phyloP scores from a whole-genome alignment of 2,329 filamentous ascomycete species.

The Colletotrichum musicola region DNA sequence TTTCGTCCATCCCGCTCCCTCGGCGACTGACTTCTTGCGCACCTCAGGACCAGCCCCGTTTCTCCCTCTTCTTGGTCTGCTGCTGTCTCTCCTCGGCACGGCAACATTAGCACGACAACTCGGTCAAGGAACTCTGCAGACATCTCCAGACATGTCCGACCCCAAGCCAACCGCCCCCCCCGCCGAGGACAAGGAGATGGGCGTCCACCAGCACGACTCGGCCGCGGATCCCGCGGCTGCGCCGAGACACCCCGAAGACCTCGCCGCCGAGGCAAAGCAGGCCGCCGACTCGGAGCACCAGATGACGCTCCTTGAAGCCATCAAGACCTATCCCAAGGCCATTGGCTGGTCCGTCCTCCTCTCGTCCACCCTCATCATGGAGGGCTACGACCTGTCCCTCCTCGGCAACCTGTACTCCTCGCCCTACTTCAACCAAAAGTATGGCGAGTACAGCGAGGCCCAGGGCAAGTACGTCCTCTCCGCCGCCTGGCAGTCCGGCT shows the following conservation, averaged over 20 bases:
- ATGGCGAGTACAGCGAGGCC: conserved; percentile 52
- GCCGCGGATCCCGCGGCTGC: conserved; percentile 27
- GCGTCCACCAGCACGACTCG: conserved; percentile 45
- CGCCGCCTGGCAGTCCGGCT: conserved; percentile 68
- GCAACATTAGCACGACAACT: not conserved
- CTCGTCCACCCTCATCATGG: conserved; percentile 62
- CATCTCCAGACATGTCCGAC: conserved; percentile 43
- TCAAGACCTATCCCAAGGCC: conserved; percentile 60
- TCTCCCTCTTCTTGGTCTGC: not conserved
- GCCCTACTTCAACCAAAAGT: conserved; percentile 58
- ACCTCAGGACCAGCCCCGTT: not conserved
- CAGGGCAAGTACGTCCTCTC: conserved; percentile 60
- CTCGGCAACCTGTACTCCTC: conserved; percentile 64
- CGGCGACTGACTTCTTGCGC: conserved; percentile 1
- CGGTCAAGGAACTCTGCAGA: not conserved
- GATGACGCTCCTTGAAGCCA: conserved; percentile 55
- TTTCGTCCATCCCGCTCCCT: not conserved
- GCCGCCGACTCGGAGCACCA: conserved; percentile 56
- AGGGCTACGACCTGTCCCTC: conserved; percentile 64
- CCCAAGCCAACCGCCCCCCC: conserved; percentile 23
- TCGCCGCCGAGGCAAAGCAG: conserved; percentile 54
- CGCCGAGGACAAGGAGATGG: conserved; percentile 40
- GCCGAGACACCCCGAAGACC: conserved; percentile 39
- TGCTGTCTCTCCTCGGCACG: not conserved
- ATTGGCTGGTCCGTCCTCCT: conserved; percentile 62